Conservation (phyloP, 2,329 filamentous ascomycete species). For the Chaetomium olivaceum region DNA sequence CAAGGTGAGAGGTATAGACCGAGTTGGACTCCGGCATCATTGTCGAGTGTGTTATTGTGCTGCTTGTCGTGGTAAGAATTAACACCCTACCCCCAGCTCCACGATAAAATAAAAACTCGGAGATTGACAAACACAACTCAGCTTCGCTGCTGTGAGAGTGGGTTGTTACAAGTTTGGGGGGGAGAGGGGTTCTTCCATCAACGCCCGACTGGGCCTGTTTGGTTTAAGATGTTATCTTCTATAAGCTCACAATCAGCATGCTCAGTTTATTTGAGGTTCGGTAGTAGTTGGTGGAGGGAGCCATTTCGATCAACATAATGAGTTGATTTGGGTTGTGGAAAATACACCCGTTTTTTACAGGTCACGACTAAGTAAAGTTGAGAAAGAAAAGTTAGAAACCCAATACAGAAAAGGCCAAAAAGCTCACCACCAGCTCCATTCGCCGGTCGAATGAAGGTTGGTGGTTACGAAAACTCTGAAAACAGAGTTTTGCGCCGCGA, state of each 20-base stretch:
- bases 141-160: conserved; percentile 60
- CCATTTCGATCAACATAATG: no score
- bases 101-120: not conserved
- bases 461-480: not conserved
- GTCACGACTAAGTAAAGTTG: not conserved
- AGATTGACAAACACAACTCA: conserved; percentile 63
- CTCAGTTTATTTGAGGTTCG: no score
- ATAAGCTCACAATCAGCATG: no score
- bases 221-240: no score
- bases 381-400: not conserved
- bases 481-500: not conserved
- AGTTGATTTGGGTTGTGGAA: not conserved
- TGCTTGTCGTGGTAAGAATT: conserved; percentile 63
- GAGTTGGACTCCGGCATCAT: conserved; percentile 77
- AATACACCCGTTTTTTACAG: no score
- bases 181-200: no score
- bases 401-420: not conserved
- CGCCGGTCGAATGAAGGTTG: not conserved
- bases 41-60: conserved; percentile 81
- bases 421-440: not conserved
- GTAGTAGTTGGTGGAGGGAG: no score
- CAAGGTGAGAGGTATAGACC: conserved; percentile 65
- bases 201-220: no score
- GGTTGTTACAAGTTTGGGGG: conserved; percentile 84
- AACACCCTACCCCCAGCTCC: not conserved